Base-by-base conservation (phyloP, 495 filamentous ascomycete species). In the Penicillium pulvis region DNA sequence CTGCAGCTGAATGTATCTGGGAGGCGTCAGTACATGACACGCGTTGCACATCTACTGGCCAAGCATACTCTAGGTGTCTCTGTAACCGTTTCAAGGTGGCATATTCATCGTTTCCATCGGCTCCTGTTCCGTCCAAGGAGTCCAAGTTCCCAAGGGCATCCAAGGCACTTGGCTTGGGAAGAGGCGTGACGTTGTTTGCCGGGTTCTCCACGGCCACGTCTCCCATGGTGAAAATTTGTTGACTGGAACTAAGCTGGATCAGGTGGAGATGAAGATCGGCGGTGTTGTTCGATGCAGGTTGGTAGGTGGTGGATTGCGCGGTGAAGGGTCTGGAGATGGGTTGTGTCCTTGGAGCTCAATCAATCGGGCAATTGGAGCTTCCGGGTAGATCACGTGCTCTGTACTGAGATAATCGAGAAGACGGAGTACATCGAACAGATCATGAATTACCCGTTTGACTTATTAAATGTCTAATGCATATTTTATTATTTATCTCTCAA, bases 71-170 rank as follows among this genome's bases (percentile, higher is more conserved):
- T 48, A 98, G 82, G 77, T 97, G 92, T 70, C 95, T 84, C 75
- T 98, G 92, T 56, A 98, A 83, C 76, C 91, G 92, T 79, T 98
- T 98, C 72, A 97, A 80, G 3, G 90, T 91, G 11, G 91, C 90
- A 73, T 98, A 98, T 74, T 98, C 92, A 72, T 98, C 95, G 58
- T 85, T 88, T 50, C 85, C 87, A 69, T 98, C 94, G 44, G 84
- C 85, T 12, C 85, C 82, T 47, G 91, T 77, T 57, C 90, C 92
- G 71, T 96, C 92, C 48, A 95, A 83, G 44, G 85, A 86, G 71
- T 96, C 93, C 74, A 96, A 86, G 75, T 91, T 97, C 39, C 90
- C 87, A 67, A 97, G 92, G 61, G 85, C 86, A 53, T 82, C 80
- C 55, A 94, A 89, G n/a, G 87, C 87, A 68, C 83, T 77, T 66